Evolutionary conservation across 1,284 basidiomycete genomes (phyloP).

Genomic region (Puccinia coronata): DNA sequence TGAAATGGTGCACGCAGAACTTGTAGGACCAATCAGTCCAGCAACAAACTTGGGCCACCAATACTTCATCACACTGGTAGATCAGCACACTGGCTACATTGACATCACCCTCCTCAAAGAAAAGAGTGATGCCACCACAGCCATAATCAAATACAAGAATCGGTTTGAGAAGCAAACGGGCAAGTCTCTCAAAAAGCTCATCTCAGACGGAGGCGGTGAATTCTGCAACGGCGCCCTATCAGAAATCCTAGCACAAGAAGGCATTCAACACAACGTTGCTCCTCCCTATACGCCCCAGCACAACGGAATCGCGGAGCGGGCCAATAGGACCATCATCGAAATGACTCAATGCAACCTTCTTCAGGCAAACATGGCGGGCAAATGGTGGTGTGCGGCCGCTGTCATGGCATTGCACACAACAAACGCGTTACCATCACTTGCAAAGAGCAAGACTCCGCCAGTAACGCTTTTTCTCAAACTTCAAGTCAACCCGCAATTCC

Average conservation of each 20-base stretch:
- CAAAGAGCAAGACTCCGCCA: too few species aligned
- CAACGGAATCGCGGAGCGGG: conserved; percentile 5
- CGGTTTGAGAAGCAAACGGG: too few species aligned
- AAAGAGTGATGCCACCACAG: too few species aligned
- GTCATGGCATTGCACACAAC: neutral
- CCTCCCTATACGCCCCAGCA: conserved; percentile 15
- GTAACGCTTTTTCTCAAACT: too few species aligned
- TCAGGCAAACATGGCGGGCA: neutral
- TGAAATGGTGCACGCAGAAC: neutral
- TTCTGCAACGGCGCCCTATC: too few species aligned
- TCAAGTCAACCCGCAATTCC: too few species aligned
- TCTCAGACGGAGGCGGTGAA: too few species aligned
- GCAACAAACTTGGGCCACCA: neutral
- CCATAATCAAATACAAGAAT: too few species aligned
- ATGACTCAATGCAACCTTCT: neutral
- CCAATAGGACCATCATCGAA: conserved; percentile 13
- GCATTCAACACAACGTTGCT: neutral
- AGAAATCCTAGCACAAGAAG: neutral
- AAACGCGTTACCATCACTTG: too few species aligned
- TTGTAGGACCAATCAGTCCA: neutral
- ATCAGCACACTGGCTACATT: too few species aligned
- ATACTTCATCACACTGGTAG: neutral
- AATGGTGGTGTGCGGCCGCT: neutral
- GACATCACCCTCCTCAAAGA: too few species aligned
- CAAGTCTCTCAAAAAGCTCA: too few species aligned